Percentiles rank a stretch among this genome's conserved stretches.
phyloP scores from a whole-genome alignment of 495 filamentous ascomycete species.

The Penicillium lividum region DNA sequence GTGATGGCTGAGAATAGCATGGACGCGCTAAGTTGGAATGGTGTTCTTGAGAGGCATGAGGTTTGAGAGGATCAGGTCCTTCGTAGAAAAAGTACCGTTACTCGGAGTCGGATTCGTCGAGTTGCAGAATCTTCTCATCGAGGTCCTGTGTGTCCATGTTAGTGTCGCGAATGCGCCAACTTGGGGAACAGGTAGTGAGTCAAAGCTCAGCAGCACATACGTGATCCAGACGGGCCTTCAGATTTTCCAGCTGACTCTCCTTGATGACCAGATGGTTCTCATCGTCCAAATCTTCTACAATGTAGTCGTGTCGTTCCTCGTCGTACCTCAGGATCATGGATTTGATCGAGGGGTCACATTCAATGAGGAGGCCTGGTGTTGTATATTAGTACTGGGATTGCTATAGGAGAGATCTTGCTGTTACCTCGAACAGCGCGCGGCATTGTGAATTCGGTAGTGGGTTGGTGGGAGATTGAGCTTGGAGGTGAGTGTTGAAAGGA shows the following conservation, averaged over 20 bases:
- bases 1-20: neutral
- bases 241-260: slow-evolving; percentile 61
- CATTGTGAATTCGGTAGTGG: slow-evolving; percentile 27
- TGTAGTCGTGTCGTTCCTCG: slow-evolving; percentile 65
- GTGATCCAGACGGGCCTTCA: slow-evolving; percentile 62
- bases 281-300: slow-evolving; percentile 76
- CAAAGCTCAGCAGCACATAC: slow-evolving; percentile 36
- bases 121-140: slow-evolving; percentile 55
- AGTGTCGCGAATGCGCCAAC: neutral
- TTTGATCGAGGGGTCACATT: slow-evolving; percentile 78
- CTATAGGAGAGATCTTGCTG: neutral
- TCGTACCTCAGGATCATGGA: slow-evolving; percentile 76
- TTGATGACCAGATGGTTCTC: slow-evolving; percentile 69
- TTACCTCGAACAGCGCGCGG: slow-evolving; percentile 52
- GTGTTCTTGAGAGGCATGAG: neutral
- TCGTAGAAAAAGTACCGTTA: slow-evolving; percentile 16
- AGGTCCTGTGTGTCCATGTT: slow-evolving; percentile 41
- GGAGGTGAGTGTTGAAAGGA: neutral
- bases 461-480: neutral
- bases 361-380: slow-evolving; percentile 64
- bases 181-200: neutral
- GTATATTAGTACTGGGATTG: neutral
- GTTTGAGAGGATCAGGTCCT: neutral
- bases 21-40: neutral
- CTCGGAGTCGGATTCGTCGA: slow-evolving; percentile 54